A percentile compares a stretch with the other conserved stretches of the same genome.
Conservation (phyloP, 495 filamentous ascomycete species). For the Penicillium pulvis region DNA sequence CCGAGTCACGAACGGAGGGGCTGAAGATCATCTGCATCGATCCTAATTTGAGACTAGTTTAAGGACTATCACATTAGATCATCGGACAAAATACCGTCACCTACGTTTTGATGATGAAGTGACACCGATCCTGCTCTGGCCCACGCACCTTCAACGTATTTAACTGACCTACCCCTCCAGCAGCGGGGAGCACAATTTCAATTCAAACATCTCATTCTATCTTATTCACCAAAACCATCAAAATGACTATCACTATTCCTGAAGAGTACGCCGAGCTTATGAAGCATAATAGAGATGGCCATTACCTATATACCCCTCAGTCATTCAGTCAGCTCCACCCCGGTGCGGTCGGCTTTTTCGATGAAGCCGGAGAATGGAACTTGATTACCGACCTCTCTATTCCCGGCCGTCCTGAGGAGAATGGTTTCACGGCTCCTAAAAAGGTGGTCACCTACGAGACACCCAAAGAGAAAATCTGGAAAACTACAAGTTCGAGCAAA, state of each 20-base stretch:
- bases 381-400: conserved; percentile 17
- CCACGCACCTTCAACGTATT: neutral
- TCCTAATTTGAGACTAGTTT: neutral
- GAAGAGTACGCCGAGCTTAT: conserved; percentile 20
- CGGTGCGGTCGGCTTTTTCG: conserved; percentile 16
- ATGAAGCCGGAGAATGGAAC: conserved; percentile 11
- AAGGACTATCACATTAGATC: neutral
- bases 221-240: neutral
- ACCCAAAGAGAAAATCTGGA: conserved; percentile 5
- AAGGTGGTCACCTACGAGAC: neutral
- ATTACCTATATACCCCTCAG: conserved; percentile 15
- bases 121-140: neutral
- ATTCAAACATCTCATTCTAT: neutral
- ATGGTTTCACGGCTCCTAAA: conserved; percentile 10
- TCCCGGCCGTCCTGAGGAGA: conserved; percentile 10
- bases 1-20: neutral
- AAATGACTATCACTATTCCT: conserved; percentile 8
- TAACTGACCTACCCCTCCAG: neutral
- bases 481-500: conserved; percentile 6
- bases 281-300: conserved; percentile 8
- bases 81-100: neutral
- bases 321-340: conserved; percentile 15
- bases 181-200: neutral
- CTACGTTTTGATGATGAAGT: neutral
- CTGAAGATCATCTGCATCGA: neutral